phyloP scores from a whole-genome alignment of 805 yeast genomes.

The Sungouiozyma ichnusensis region DNA sequence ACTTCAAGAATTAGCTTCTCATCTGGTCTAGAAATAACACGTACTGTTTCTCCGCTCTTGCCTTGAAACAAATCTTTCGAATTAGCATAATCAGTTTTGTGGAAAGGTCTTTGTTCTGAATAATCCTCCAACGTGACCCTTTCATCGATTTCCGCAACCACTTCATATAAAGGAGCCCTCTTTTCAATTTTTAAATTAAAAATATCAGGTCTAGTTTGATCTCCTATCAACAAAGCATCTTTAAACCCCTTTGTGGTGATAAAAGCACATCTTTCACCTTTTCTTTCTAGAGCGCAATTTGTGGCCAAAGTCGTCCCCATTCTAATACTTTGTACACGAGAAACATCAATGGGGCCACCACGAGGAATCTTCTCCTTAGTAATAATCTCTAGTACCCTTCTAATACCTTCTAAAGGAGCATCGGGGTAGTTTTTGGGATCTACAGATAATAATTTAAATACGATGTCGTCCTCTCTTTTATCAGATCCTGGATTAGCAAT shows the following conservation, averaged over 20 bases:
- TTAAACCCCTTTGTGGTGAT: slow-evolving; percentile 82
- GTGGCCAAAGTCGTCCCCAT: slow-evolving; percentile 97
- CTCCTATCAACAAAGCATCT: slow-evolving; percentile 76
- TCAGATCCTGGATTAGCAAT: slow-evolving; percentile 40
- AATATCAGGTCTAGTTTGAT: slow-evolving; percentile 83
- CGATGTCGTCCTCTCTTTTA: slow-evolving; percentile 44
- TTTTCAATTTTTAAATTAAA: slow-evolving; percentile 72
- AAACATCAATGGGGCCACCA: slow-evolving; percentile 48
- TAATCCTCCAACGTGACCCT: slow-evolving; percentile 77
- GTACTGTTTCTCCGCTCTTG: slow-evolving; percentile 55
- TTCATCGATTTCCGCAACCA: slow-evolving; percentile 80
- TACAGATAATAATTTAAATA: slow-evolving; percentile 73
- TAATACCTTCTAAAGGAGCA: slow-evolving; percentile 88
- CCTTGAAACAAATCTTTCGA: slow-evolving; percentile 36
- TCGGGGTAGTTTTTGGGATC: slow-evolving; percentile 82
- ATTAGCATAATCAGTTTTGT: slow-evolving; percentile 18
- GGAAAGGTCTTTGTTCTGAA: slow-evolving; percentile 54
- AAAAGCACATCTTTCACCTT: slow-evolving; percentile 81
- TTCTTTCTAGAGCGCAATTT: slow-evolving; percentile 84
- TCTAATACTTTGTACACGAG: slow-evolving; percentile 55
- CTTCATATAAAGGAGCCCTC: slow-evolving; percentile 59
- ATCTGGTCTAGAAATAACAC: slow-evolving; percentile 45
- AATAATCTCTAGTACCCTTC: slow-evolving; percentile 59
- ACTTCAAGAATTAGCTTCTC: slow-evolving; percentile 31
- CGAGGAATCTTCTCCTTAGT: slow-evolving; percentile 47